These are phyloP conservation scores for Suhomyces bokatorum DNA, from an alignment of 1,139 yeast species.

Conservation along the genomic window DNA sequence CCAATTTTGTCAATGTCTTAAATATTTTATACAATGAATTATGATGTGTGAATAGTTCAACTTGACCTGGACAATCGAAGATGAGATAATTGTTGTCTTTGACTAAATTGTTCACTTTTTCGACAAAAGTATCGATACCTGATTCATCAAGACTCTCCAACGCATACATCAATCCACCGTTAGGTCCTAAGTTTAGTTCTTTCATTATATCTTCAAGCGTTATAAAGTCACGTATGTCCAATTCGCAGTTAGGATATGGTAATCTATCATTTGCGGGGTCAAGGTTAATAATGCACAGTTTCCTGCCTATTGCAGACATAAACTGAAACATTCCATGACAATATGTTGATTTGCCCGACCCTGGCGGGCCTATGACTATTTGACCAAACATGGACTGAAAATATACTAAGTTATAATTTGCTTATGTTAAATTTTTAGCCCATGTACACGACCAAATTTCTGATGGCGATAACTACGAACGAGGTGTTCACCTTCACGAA, in stretches of 20 bases:
- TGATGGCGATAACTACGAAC: constrained; percentile 1
- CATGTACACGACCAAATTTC: not conserved
- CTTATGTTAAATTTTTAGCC: not conserved
- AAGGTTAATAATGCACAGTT: constrained; percentile 75
- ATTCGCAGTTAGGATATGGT: constrained; percentile 71
- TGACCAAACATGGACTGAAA: constrained; percentile 64
- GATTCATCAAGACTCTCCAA: constrained; percentile 59
- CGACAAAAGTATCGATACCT: constrained; percentile 57
- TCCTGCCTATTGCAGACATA: constrained; percentile 89
- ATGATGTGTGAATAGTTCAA: constrained; percentile 50
- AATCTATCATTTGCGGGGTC: constrained; percentile 93
- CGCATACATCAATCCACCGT: constrained; percentile 92
- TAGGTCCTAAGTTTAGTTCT: constrained; percentile 81
- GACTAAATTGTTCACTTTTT: constrained; percentile 55
- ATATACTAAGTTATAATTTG: too few relatives aligned
- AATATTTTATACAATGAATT: constrained; percentile 40
- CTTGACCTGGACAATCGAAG: constrained; percentile 78
- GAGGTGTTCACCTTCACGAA: too few relatives aligned
- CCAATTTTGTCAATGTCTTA: constrained; percentile 38
- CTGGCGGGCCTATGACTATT: constrained; percentile 96
- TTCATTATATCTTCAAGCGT: constrained; percentile 90
- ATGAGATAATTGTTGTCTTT: constrained; percentile 69
- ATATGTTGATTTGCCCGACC: constrained; percentile 94
- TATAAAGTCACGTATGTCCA: constrained; percentile 86
- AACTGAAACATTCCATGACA: constrained; percentile 92